phyloP scores from a whole-genome alignment of 345 rosid genomes.

The thale cress (Arabidopsis thaliana) region DNA sequence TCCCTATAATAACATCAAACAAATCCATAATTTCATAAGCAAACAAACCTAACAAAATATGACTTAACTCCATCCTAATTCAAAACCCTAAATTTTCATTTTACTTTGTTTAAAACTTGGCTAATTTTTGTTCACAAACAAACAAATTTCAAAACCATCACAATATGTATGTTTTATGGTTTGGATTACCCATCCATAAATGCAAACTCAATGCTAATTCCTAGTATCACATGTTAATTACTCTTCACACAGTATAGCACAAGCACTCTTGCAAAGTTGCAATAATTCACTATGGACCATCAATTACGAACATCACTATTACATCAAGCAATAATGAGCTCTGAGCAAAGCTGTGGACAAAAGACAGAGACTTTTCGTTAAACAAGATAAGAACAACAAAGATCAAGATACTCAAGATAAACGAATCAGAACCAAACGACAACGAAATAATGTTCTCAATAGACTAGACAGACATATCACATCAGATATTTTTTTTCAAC shows the following conservation, averaged over 20 bases:
- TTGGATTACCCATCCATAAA: not conserved
- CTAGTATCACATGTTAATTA: not conserved
- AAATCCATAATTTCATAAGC: not conserved
- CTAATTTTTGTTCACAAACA: not conserved
- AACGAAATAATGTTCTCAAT: constrained; percentile 15
- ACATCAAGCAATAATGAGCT: constrained; percentile 26
- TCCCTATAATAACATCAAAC: not conserved
- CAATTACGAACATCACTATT: constrained; percentile 17
- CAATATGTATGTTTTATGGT: not conserved
- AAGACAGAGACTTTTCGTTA: constrained; percentile 29
- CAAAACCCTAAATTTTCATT: not conserved
- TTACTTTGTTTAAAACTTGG: not conserved
- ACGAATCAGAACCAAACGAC: constrained; percentile 35
- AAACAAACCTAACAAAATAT: not conserved
- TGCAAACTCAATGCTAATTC: not conserved
- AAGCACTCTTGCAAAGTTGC: not conserved
- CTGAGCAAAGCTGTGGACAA: constrained; percentile 30
- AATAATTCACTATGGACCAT: constrained; percentile 33
- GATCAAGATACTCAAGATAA: constrained; percentile 7
- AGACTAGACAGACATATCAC: constrained; percentile 37
- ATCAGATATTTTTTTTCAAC: constrained; percentile 2
- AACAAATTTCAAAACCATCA: not conserved
- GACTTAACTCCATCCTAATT: not conserved
- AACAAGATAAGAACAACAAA: constrained; percentile 32
- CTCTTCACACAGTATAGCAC: not conserved